These are phyloP conservation scores for Phycomyces nitens DNA, from an alignment of 192 early-diverging fungal species.

Conservation along the genomic window DNA sequence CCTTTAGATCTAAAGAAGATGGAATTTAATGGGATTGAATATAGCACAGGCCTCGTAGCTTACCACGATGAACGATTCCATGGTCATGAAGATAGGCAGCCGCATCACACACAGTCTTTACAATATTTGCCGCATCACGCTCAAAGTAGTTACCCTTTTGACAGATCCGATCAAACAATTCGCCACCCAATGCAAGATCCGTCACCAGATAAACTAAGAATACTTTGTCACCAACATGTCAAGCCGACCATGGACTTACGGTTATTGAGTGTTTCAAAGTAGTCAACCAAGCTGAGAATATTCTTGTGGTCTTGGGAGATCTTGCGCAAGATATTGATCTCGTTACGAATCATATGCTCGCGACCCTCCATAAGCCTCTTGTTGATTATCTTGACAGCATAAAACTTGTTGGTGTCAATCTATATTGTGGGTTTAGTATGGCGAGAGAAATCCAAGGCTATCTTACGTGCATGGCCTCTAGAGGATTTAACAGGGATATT, in stretches of 20 bases:
- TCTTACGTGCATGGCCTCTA: conserved; percentile 53
- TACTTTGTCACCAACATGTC: no score
- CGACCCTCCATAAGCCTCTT: conserved; percentile 67
- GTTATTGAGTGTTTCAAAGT: conserved; percentile 74
- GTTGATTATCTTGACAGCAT: conserved; percentile 79
- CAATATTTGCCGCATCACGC: conserved; percentile 73
- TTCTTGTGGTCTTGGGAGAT: conserved; percentile 69
- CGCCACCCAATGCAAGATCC: conserved; percentile 82
- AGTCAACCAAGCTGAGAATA: conserved; percentile 66
- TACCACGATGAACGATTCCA: conserved; percentile 82
- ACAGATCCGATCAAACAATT: conserved; percentile 87
- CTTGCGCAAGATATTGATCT: conserved; percentile 62
- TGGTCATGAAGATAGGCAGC: conserved; percentile 83
- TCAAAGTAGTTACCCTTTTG: conserved; percentile 70
- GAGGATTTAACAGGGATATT: no score
- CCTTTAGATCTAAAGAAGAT: conserved; percentile 10
- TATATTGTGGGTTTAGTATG: conserved; percentile 8
- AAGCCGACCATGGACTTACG: no score
- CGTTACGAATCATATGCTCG: conserved; percentile 63
- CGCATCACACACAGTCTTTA: conserved; percentile 73
- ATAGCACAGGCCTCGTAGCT: no score
- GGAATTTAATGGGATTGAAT: no score
- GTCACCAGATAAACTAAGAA: conserved; percentile 69
- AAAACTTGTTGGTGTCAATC: conserved; percentile 63
- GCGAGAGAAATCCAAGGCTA: neutral